These are phyloP conservation scores for Yarrowia sp. DNA, from an alignment of 805 yeast species.

Conservation along the genomic window DNA sequence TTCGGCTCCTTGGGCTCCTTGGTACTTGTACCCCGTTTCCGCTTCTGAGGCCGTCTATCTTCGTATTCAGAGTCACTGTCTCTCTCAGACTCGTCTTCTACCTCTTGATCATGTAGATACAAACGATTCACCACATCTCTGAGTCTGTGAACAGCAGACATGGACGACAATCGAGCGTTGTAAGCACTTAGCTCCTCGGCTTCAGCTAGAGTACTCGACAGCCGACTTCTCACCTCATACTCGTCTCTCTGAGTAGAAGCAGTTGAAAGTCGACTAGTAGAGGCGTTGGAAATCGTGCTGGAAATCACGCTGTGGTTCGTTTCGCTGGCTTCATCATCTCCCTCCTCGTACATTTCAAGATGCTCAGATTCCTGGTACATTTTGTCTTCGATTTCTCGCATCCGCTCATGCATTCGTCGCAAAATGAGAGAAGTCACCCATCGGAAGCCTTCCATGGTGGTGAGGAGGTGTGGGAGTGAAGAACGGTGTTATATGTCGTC, in stretches of 20 bases:
- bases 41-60: no score
- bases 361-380: background rate
- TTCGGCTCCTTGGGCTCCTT: background rate
- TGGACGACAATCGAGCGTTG: background rate
- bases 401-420: background rate
- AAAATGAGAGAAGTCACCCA: background rate
- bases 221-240: background rate
- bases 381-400: background rate
- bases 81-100: background rate
- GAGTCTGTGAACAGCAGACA: background rate
- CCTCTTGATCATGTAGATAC: background rate
- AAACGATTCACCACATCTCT: background rate
- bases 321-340: background rate
- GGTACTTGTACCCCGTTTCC: background rate
- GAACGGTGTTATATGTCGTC: background rate
- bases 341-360: background rate
- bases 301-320: background rate
- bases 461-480: background rate
- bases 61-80: background rate
- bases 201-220: background rate
- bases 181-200: background rate
- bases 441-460: background rate
- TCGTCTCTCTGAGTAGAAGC: background rate
- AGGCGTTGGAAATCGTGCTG: conserved; percentile 6
- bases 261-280: background rate